Evolutionary conservation across 805 yeast species (phyloP).

Genomic region (Helenozyma rhizophorensis): DNA sequence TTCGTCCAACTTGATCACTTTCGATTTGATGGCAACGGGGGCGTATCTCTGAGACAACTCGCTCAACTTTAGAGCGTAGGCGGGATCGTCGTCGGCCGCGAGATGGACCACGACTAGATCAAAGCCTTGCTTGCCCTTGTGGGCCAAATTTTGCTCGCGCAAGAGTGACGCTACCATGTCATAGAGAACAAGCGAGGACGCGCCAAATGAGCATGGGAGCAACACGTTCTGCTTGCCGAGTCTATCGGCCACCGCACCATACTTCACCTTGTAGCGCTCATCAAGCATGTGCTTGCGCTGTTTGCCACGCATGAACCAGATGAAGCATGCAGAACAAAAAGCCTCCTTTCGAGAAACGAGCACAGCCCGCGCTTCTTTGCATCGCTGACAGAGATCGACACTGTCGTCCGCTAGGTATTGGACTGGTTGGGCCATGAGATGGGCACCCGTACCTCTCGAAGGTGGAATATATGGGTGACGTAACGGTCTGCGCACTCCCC

Average conservation of each 20-base stretch:
- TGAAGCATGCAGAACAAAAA: constrained; percentile 66
- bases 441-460: no score
- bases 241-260: constrained; percentile 35
- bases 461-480: constrained; percentile 9
- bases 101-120: constrained; percentile 49
- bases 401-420: constrained; percentile 8
- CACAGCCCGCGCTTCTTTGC: constrained; percentile 40
- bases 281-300: constrained; percentile 74
- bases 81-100: constrained; percentile 27
- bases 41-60: constrained; percentile 15
- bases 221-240: constrained; percentile 42
- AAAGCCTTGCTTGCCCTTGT: constrained; percentile 68
- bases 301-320: constrained; percentile 69
- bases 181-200: constrained; percentile 60
- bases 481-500: no score
- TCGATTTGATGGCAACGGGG: constrained; percentile 29
- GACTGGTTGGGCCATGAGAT: no score
- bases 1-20: constrained; percentile 38
- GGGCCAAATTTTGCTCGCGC: constrained; percentile 56
- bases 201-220: constrained; percentile 63
- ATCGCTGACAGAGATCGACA: constrained; percentile 41
- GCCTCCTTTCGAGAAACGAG: constrained; percentile 56
- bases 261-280: constrained; percentile 71
- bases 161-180: constrained; percentile 62
- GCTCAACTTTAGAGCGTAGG: constrained; percentile 13